phyloP scores from a whole-genome alignment of 345 rosid genomes.

The Passiflora organensis region DNA sequence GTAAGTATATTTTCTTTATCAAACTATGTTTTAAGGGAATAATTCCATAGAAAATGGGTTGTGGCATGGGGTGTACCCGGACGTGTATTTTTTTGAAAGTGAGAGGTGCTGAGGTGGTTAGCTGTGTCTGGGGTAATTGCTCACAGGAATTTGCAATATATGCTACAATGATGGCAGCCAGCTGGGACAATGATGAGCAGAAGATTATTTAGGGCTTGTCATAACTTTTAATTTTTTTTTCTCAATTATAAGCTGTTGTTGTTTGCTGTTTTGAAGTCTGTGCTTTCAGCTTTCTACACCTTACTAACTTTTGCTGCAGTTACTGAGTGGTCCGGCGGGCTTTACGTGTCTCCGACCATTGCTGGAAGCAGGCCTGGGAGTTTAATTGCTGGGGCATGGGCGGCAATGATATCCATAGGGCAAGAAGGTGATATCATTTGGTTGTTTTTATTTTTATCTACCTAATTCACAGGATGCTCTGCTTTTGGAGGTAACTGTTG shows the following conservation, averaged over 20 bases:
- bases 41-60: background rate
- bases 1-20: conserved; percentile 37
- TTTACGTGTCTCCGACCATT: conserved; percentile 80
- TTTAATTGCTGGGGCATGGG: conserved; percentile 94
- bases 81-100: background rate
- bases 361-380: conserved; percentile 97
- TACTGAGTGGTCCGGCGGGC: conserved; percentile 96
- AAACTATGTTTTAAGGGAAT: background rate
- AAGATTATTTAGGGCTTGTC: background rate
- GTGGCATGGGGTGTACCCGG: background rate
- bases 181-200: background rate
- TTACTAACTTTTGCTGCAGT: conserved; percentile 37
- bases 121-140: background rate
- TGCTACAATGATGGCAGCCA: background rate
- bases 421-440: conserved; percentile 49
- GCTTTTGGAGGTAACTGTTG: conserved; percentile 16
- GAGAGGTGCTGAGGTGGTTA: background rate
- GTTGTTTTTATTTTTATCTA: conserved; percentile 8
- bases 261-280: conserved; percentile 7
- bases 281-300: conserved; percentile 4
- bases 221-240: conserved; percentile 4
- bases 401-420: conserved; percentile 85
- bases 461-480: conserved; percentile 6
- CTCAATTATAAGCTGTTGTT: background rate
- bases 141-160: too few species aligned